phyloP scores from a whole-genome alignment of 208 protist species.

The Sergeia podlipaevii region DNA sequence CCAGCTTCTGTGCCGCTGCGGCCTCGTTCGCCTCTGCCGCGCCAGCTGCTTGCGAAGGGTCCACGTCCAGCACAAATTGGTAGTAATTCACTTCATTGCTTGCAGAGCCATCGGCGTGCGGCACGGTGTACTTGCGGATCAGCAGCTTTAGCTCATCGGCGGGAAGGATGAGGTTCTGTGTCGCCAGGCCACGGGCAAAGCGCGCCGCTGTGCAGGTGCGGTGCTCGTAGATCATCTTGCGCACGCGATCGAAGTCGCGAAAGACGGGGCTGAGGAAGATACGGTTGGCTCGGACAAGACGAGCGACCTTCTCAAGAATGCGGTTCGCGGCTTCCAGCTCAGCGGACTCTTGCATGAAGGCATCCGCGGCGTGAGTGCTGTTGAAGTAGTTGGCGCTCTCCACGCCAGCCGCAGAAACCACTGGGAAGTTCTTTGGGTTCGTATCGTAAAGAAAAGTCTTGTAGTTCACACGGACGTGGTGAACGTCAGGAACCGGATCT shows the following conservation, averaged over 20 bases:
- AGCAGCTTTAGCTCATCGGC: slow-evolving; percentile 72
- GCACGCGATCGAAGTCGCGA: slow-evolving; percentile 85
- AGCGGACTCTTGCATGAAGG: slow-evolving; percentile 29
- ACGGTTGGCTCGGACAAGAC: slow-evolving; percentile 55
- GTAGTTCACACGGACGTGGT: slow-evolving; percentile 68
- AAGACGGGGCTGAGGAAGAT: slow-evolving; percentile 81
- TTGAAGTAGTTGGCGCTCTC: slow-evolving; percentile 50
- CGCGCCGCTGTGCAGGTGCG: slow-evolving; percentile 77
- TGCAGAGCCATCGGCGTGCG: slow-evolving; percentile 45
- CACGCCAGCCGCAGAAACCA: slow-evolving; percentile 5
- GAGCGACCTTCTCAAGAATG: slow-evolving; percentile 55
- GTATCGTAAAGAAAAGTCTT: slow-evolving; percentile 66
- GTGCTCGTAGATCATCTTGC: slow-evolving; percentile 82
- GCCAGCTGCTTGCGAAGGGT: slow-evolving; percentile 32
- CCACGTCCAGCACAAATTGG: slow-evolving; percentile 85
- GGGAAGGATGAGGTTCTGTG: slow-evolving; percentile 79
- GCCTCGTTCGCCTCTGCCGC: not conserved
- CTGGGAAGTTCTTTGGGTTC: slow-evolving; percentile 29
- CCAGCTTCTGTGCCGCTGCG: not conserved
- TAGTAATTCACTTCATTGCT: slow-evolving; percentile 87
- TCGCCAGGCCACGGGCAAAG: slow-evolving; percentile 77
- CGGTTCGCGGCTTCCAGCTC: slow-evolving; percentile 23
- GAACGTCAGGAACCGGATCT: slow-evolving; percentile 12
- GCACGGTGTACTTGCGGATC: slow-evolving; percentile 72
- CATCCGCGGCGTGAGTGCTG: slow-evolving; percentile 42